Percentiles rank a stretch among this genome's conserved stretches.
phyloP scores from a whole-genome alignment of 805 yeast species.

The Starmerella kuoi region DNA sequence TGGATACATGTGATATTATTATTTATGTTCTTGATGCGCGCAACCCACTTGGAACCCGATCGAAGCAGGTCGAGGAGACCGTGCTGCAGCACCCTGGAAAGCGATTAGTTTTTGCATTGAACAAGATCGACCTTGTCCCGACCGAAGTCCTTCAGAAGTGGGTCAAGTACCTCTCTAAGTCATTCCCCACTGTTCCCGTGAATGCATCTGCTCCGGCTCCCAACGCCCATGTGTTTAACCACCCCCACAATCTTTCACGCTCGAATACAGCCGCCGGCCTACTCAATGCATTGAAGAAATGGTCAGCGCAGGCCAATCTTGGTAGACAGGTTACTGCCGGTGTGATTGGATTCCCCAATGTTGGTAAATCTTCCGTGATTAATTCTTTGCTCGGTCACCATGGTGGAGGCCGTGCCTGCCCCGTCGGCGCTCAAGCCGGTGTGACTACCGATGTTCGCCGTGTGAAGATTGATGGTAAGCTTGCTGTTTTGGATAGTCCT shows the following conservation, averaged over 20 bases:
- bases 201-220: conserved; percentile 62
- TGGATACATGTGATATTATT: conserved; percentile 82
- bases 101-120: conserved; percentile 71
- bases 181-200: conserved; percentile 87
- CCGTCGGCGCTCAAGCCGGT: conserved; percentile 96
- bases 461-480: conserved; percentile 80
- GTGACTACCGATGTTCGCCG: conserved; percentile 86
- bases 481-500: conserved; percentile 86
- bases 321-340: conserved; percentile 88
- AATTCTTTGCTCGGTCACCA: conserved; percentile 72
- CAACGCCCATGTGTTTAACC: conserved; percentile 53
- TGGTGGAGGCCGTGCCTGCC: conserved; percentile 57
- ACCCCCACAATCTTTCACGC: conserved; percentile 51
- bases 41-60: conserved; percentile 91
- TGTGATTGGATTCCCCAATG: conserved; percentile 94
- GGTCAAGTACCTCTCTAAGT: conserved; percentile 63
- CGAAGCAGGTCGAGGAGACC: conserved; percentile 81
- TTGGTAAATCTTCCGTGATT: conserved; percentile 89
- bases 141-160: conserved; percentile 71
- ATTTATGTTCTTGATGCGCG: conserved; percentile 93
- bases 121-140: conserved; percentile 89
- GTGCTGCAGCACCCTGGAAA: conserved; percentile 69
- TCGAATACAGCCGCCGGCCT: conserved; percentile 60
- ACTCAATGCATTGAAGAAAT: conserved; percentile 70
- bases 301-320: conserved; percentile 69